Percentiles rank a stretch among this genome's conserved stretches.
These are phyloP conservation scores for Persicaria tinctoria DNA, from an alignment of 148 eudicot genomes.

Conservation along the genomic window DNA sequence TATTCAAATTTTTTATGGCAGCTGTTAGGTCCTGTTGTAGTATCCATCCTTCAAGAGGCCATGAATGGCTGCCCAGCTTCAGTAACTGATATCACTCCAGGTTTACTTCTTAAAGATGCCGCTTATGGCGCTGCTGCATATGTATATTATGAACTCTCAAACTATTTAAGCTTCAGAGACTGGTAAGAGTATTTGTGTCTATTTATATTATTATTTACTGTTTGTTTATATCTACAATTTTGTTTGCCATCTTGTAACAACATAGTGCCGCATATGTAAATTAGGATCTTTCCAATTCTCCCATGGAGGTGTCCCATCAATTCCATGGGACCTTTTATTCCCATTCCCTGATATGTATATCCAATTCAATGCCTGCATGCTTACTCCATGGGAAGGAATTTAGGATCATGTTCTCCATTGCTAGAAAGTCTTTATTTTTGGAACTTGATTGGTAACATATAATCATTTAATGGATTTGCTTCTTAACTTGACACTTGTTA, in stretches of 20 bases:
- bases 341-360: neutral
- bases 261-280: no score
- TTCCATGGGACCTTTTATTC: no score
- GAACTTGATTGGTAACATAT: neutral
- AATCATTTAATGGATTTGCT: neutral
- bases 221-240: neutral
- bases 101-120: constrained; percentile 95
- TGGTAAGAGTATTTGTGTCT: constrained; percentile 40
- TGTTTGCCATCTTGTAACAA: neutral
- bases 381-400: no score
- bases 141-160: constrained; percentile 93
- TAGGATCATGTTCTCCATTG: neutral
- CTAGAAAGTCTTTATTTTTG: neutral
- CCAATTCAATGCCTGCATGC: neutral
- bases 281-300: no score
- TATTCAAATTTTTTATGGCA: constrained; percentile 24
- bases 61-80: constrained; percentile 85
- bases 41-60: constrained; percentile 96
- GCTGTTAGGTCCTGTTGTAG: constrained; percentile 97
- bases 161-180: constrained; percentile 92
- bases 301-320: no score
- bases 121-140: constrained; percentile 98
- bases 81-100: constrained; percentile 70
- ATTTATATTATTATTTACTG: neutral
- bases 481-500: neutral